phyloP scores from a whole-genome alignment of 257 asterid species.

The Avicennia marina region DNA sequence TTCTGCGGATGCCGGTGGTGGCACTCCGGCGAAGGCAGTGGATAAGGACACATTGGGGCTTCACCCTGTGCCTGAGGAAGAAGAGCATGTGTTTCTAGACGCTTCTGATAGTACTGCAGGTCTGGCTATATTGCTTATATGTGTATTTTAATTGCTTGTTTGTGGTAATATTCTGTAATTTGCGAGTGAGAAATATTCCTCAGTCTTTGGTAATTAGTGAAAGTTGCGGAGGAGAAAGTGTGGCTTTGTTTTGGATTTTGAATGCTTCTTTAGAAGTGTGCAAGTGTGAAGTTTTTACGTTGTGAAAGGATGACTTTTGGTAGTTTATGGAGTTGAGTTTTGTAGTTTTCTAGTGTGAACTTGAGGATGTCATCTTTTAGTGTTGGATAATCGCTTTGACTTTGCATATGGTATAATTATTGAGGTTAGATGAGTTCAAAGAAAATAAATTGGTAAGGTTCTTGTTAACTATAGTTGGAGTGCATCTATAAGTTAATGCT shows the following conservation, averaged over 20 bases:
- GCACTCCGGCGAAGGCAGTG: conserved; percentile 11
- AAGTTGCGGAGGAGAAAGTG: not conserved
- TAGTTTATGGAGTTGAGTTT: not conserved
- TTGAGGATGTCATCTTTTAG: not conserved
- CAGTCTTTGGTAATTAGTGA: too few species aligned
- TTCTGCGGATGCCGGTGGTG: too few species aligned
- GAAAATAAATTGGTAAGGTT: not conserved
- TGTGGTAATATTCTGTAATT: not conserved
- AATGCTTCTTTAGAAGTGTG: not conserved
- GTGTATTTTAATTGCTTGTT: not conserved
- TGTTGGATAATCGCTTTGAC: not conserved
- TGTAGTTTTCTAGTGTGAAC: not conserved
- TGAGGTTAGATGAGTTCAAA: not conserved
- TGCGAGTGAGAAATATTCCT: not conserved
- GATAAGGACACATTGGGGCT: conserved; percentile 15
- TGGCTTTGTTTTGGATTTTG: not conserved
- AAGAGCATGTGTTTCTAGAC: conserved; percentile 33
- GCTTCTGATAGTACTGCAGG: conserved; percentile 29
- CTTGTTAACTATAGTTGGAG: too few species aligned
- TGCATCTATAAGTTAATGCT: too few species aligned
- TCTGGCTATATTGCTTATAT: not conserved
- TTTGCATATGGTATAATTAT: not conserved
- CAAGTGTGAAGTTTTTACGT: not conserved
- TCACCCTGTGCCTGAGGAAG: conserved; percentile 45
- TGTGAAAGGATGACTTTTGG: not conserved